Evolutionary conservation across 805 yeast genomes (phyloP).

Genomic region (Yamadazyma tumulicola): DNA sequence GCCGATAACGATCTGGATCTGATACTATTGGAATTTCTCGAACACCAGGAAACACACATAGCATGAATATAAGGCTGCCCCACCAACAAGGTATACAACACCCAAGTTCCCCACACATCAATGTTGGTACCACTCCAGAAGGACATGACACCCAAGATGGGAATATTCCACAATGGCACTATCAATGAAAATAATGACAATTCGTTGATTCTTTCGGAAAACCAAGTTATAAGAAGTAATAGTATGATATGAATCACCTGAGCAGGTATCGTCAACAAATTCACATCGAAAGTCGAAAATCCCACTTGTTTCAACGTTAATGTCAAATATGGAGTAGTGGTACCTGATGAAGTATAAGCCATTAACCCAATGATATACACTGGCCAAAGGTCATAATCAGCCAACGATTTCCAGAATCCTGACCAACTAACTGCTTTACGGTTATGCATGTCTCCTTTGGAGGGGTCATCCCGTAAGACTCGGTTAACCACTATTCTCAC

Average conservation of each 20-base stretch:
- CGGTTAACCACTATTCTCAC: conserved; percentile 25
- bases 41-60: conserved; percentile 26
- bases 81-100: conserved; percentile 23
- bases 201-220: conserved; percentile 31
- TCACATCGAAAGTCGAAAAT: conserved; percentile 19
- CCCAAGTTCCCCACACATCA: conserved; percentile 42
- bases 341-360: conserved; percentile 16
- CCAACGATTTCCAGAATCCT: conserved; percentile 15
- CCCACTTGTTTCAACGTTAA: conserved; percentile 39
- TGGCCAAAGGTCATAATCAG: conserved; percentile 26
- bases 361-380: conserved; percentile 34
- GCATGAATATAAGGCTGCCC: conserved; percentile 35
- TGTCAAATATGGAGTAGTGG: conserved; percentile 40
- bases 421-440: conserved; percentile 21
- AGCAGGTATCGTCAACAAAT: conserved; percentile 22
- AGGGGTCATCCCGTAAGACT: conserved; percentile 26
- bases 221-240: conserved; percentile 32
- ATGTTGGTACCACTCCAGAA: conserved; percentile 42
- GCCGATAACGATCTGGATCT: conserved; percentile 26
- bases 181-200: conserved; percentile 20
- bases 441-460: conserved; percentile 28
- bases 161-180: conserved; percentile 30
- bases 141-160: conserved; percentile 28
- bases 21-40: conserved; percentile 24
- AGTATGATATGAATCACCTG: conserved; percentile 29